Percentiles rank a stretch among this genome's conserved stretches.
Conservation (phyloP, 2,329 filamentous ascomycete species). For the Colletotrichum lupini region DNA sequence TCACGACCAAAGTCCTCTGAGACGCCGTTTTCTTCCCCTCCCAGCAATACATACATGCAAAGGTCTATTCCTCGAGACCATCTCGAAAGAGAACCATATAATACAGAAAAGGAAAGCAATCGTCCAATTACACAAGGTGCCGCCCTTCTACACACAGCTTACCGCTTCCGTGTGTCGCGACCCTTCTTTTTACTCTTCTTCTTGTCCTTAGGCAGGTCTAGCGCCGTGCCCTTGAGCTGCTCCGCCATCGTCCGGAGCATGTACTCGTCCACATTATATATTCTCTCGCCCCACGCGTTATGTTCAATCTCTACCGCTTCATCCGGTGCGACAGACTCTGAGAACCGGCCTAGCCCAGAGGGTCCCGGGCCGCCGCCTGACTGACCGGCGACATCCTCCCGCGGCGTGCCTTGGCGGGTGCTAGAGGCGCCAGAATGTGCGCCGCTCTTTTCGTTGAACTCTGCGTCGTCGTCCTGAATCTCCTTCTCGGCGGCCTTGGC, state of each 20-base stretch:
- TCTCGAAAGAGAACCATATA: conserved; percentile 4
- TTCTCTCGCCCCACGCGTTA: conserved; percentile 68
- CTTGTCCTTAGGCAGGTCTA: conserved; percentile 74
- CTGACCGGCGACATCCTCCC: conserved; percentile 48
- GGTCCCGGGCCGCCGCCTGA: conserved; percentile 42
- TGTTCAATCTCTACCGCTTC: conserved; percentile 58
- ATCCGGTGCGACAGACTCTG: conserved; percentile 48
- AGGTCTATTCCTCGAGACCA: conserved; percentile 21
- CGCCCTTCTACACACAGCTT: not conserved
- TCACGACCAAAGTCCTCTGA: not conserved
- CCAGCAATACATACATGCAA: conserved; percentile 11
- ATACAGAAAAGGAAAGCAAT: conserved; percentile 6
- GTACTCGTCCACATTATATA: conserved; percentile 78
- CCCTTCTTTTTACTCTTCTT: conserved; percentile 71
- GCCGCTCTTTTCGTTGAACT: conserved; percentile 77
- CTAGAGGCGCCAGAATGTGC: conserved; percentile 61
- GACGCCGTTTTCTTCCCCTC: conserved; percentile 5
- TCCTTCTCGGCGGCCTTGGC: conserved; percentile 91
- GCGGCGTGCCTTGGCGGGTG: conserved; percentile 62
- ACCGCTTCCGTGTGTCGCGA: conserved; percentile 66
- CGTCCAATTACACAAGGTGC: not conserved
- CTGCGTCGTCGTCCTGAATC: conserved; percentile 84
- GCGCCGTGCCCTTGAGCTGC: conserved; percentile 66
- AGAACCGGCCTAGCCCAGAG: conserved; percentile 51
- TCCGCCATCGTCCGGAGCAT: conserved; percentile 77